Evolutionary conservation across 73 alveolate species (phyloP), one percentile per base, ranked within the genome.

Genomic region (Paramecium biaurelia): DNA sequence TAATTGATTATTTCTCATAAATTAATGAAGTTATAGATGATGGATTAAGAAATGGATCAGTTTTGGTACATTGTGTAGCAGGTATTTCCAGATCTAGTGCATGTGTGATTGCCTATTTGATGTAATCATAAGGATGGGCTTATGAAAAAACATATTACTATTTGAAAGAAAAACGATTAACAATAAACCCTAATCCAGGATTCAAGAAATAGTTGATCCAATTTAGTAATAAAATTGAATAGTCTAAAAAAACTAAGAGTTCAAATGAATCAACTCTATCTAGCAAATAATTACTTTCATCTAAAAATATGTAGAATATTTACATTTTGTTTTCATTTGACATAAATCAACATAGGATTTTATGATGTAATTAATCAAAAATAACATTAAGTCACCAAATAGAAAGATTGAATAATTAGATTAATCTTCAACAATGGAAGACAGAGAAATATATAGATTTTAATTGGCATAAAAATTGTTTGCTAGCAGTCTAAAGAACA

Each of bases 51-150:
- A 37, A 76, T 15, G 97, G 97, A 8, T 92, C 93, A 26, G 96
- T 94, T 30, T 92, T 94, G 76, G 97, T 94, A 23, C 97, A 94
- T 84, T 94, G 97, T 43, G 92, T 92, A 70, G 95, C 95, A 8
- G 97, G 97, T 12, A 42, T 94, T 12, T 86, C 95, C 12, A 92
- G 97, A 63, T 92, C 96, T 43, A 89, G 94, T 72, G 53, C 97
- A 11, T 57, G 88, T n/a, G 34, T 89, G 26, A 76, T 94, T 11
- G 96, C 97, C 68, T 94, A 92, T 92, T 82, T 94, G 67, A 94
- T 94, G 92, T 92, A 92, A 47, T 85, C 85, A 30, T 70, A 94
- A 92, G 63, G 88, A 42, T 85, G 89, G 76, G 20, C 85, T 1
- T 89, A 84, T 38, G 96, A 92, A 45, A 85, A 92, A 70, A 92